Base-by-base conservation (phyloP, 257 asterid species). In the Lavandula angustifolia region DNA sequence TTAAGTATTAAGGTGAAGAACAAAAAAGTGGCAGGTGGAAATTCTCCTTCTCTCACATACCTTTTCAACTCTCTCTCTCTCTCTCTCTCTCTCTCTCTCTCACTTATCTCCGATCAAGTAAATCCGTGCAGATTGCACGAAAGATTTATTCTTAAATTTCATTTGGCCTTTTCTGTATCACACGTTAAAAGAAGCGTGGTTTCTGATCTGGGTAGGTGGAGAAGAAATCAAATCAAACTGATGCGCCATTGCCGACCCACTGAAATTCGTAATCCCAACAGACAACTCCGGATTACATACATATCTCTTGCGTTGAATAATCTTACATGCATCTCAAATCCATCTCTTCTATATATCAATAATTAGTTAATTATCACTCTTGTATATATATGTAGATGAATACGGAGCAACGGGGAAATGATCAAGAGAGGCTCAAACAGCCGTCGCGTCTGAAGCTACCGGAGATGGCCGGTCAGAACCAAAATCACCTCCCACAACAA, bases 351-450 rank as follows among this genome's bases (percentile, higher is more conserved):
- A 18, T 22, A 9, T 12, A 2, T 13, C 29, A 34, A 9, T 32
- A 10, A 22, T 22, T 22, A 2, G 2, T 22, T 22, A 22, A 22
- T 22, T 22, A 1, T 22, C 27, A 22, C 27, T 22, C 33, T 14
- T 34, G 6, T 31, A 10, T 38, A 18, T 9, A 17, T 17, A 9
- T 40, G 17, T 35, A 31, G 6, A 2, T 18, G 51, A 38, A 13
- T 5, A 80, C 77, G 88, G 83, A 80, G 70, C 75, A 68, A 41
- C 69, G 51, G 52, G 54, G 67, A 32, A 42, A 53, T 48, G 71
- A 67, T 12, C 38, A 40, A 7, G 18, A 59, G 4, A 59, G 5
- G 27, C 33, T 16, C 27, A 32, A 60, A 46, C 78, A 44, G 5
- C 58, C 54, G 1, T 72, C 63, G 76, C 63, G 75, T 42, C 2